These are phyloP conservation scores for Pistacia atlantica DNA, from an alignment of 345 rosid genomes.

Conservation along the genomic window DNA sequence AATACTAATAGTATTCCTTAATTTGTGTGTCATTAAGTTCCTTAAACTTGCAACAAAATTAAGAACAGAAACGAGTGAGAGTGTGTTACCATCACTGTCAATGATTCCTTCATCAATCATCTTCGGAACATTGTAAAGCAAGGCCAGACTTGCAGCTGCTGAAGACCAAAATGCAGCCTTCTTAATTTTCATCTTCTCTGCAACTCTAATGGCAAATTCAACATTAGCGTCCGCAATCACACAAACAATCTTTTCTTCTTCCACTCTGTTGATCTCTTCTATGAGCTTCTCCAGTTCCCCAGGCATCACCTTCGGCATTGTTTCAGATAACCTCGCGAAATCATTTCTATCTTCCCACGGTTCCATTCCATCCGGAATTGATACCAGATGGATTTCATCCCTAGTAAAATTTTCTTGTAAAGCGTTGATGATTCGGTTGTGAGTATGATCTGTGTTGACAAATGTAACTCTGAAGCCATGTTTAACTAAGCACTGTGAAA, in stretches of 20 bases:
- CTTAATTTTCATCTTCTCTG: not conserved
- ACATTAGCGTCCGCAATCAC: slow-evolving; percentile 8
- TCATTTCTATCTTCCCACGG: not conserved
- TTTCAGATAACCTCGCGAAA: too few relatives aligned
- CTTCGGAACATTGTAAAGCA: not conserved
- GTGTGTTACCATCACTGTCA: slow-evolving; percentile 4
- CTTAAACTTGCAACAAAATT: not conserved
- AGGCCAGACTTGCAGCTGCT: not conserved
- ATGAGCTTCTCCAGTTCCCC: not conserved
- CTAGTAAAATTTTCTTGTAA: too few relatives aligned
- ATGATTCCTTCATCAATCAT: slow-evolving; percentile 13
- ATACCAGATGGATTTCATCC: too few relatives aligned
- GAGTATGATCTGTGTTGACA: too few relatives aligned
- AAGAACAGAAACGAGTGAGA: not conserved
- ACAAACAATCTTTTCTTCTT: not conserved
- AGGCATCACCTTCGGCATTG: not conserved
- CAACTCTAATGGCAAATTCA: slow-evolving; percentile 1
- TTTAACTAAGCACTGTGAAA: too few relatives aligned
- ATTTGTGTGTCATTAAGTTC: not conserved
- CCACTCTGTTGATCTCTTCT: not conserved
- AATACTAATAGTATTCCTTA: too few relatives aligned
- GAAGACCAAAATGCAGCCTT: not conserved
- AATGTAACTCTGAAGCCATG: too few relatives aligned
- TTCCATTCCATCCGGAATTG: not conserved
- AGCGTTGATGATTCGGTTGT: too few relatives aligned